phyloP scores from a whole-genome alignment of 306 rosid genomes.

The Astragalus membranaceus region DNA sequence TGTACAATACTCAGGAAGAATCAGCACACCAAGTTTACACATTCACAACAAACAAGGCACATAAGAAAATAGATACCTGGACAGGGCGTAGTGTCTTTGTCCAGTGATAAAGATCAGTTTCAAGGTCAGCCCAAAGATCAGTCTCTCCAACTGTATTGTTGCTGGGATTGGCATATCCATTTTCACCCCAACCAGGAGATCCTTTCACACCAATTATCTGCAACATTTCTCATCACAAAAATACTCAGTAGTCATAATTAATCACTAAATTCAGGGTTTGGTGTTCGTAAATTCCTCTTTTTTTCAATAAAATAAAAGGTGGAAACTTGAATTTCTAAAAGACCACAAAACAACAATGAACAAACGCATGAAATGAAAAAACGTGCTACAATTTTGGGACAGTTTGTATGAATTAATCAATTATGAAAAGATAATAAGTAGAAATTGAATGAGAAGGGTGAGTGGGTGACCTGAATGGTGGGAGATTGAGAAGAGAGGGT shows the following conservation, averaged over 20 bases:
- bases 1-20: slow-evolving; percentile 29
- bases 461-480: slow-evolving; percentile 48
- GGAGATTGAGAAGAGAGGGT: slow-evolving; percentile 47
- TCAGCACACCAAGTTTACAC: slow-evolving; percentile 8
- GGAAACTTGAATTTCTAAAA: background rate
- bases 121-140: slow-evolving; percentile 58
- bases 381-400: background rate
- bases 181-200: slow-evolving; percentile 38
- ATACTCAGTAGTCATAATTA: background rate
- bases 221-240: slow-evolving; percentile 10
- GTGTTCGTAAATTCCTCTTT: background rate
- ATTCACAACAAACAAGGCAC: background rate
- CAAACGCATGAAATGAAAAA: background rate
- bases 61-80: slow-evolving; percentile 44
- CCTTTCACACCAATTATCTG: slow-evolving; percentile 76
- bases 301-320: background rate
- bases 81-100: slow-evolving; percentile 76
- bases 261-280: background rate
- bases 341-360: background rate
- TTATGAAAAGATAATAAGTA: background rate
- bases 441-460: background rate
- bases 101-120: slow-evolving; percentile 83
- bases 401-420: background rate
- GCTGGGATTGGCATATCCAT: slow-evolving; percentile 24
- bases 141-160: slow-evolving; percentile 25